Conservation (phyloP, 1,284 basidiomycete genomes). For the Ustilago loliicola region DNA sequence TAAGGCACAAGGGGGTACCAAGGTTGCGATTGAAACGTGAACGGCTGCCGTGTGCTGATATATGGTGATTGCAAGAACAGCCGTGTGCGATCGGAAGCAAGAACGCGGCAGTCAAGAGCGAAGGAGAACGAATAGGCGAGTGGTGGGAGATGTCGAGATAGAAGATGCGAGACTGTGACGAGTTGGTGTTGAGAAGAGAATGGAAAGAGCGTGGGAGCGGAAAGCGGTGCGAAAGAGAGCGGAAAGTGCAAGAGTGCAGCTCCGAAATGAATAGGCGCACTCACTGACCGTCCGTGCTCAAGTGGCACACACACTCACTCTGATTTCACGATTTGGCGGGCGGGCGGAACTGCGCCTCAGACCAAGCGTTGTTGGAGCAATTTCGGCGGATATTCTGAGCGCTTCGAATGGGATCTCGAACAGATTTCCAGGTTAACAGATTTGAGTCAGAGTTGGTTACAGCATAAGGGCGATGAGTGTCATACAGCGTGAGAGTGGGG, state of each 20-base stretch:
- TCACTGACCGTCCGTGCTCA: conserved; percentile 1
- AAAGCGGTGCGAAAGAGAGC: background rate
- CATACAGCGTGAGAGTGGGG: no score
- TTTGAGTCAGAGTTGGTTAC: background rate
- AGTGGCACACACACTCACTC: no score
- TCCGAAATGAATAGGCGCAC: conserved; percentile 6
- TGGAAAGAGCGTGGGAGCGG: background rate
- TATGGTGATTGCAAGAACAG: background rate
- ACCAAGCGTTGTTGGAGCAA: conserved; percentile 1
- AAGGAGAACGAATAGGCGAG: background rate
- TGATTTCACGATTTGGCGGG: background rate
- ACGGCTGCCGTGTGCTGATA: background rate
- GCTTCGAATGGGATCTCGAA: background rate
- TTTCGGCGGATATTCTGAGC: conserved; percentile 8
- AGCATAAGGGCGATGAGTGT: background rate
- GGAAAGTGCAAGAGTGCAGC: background rate
- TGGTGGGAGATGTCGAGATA: background rate
- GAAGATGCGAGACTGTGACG: background rate
- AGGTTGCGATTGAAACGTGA: background rate
- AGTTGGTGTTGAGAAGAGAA: background rate
- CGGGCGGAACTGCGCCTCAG: background rate
- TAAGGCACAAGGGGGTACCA: background rate
- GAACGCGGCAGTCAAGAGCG: no score
- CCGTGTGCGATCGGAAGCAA: no score
- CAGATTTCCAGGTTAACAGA: background rate